These are phyloP conservation scores for Sisymbrium irio DNA, from an alignment of 345 rosid genomes.

Conservation along the genomic window DNA sequence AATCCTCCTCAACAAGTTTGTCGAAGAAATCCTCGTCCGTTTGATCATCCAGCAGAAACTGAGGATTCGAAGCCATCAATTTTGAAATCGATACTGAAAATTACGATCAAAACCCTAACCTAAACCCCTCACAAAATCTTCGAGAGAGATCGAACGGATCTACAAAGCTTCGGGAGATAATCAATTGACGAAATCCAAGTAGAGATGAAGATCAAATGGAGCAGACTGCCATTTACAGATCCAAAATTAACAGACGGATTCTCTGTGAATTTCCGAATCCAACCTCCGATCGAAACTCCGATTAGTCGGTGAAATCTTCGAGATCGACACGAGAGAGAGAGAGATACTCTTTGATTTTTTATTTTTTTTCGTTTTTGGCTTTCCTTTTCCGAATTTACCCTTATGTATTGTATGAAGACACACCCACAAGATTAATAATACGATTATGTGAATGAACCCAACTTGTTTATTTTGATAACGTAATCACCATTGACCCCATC, in stretches of 20 bases:
- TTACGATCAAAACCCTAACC: conserved; percentile 21
- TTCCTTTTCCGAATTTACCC: conserved; percentile 17
- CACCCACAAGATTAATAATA: background rate
- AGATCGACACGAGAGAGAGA: conserved; percentile 16
- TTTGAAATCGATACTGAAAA: background rate
- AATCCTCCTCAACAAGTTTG: conserved; percentile 80
- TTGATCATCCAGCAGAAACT: conserved; percentile 88
- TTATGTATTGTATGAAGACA: background rate
- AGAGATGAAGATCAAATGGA: conserved; percentile 6
- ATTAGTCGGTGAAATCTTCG: conserved; percentile 31
- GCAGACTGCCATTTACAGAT: conserved; percentile 20
- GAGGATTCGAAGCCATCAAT: conserved; percentile 82
- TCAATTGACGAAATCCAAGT: conserved; percentile 1
- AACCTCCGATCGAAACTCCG: conserved; percentile 17
- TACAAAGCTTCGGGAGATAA: conserved; percentile 14
- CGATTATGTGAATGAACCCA: conserved; percentile 16
- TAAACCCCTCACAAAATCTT: conserved; percentile 23
- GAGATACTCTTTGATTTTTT: background rate
- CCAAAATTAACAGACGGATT: background rate
- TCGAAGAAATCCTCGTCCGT: conserved; percentile 98
- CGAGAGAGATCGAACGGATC: conserved; percentile 16
- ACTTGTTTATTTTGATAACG: background rate
- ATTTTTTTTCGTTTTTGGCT: background rate
- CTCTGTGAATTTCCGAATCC: conserved; percentile 21
- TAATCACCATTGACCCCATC: background rate